phyloP scores from a whole-genome alignment of 2,329 filamentous ascomycete species.

The Fusarium oligoseptatum region DNA sequence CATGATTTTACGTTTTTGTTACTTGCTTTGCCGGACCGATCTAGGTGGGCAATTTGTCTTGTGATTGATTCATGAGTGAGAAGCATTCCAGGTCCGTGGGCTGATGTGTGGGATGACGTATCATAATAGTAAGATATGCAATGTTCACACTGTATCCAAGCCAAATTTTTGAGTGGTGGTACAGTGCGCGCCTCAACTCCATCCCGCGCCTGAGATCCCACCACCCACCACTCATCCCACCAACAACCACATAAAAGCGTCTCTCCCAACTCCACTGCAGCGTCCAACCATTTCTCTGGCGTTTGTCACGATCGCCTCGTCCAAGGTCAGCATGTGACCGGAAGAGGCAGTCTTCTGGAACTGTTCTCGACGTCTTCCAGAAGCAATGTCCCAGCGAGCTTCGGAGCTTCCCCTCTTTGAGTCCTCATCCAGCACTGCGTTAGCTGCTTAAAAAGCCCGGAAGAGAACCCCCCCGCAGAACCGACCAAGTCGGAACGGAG shows the following conservation, averaged over 20 bases:
- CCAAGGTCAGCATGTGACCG: constrained; percentile 44
- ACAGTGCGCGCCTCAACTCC: constrained; percentile 8
- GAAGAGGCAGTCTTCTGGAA: constrained; percentile 47
- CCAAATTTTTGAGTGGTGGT: accelerated
- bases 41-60: not conserved
- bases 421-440: constrained; percentile 18
- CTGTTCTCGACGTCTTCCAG: constrained; percentile 37
- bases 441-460: constrained; percentile 43
- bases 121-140: not conserved
- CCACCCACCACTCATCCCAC: constrained; percentile 22
- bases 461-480: constrained; percentile 41
- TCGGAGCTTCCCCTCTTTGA: constrained; percentile 25
- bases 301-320: constrained; percentile 49
- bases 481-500: constrained; percentile 26
- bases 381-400: constrained; percentile 17
- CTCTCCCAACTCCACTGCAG: constrained; percentile 40
- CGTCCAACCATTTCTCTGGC: constrained; percentile 47
- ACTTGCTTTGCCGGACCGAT: not conserved
- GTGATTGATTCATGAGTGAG: constrained; percentile 4
- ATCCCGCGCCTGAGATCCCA: constrained; percentile 12
- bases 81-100: constrained; percentile 16
- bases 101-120: constrained; percentile 40
- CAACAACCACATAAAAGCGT: constrained; percentile 24
- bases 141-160: constrained; percentile 9
- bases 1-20: not conserved